Evolutionary conservation across 2,329 filamentous ascomycete genomes (phyloP).

Genomic region (Monosporascus sp.): DNA sequence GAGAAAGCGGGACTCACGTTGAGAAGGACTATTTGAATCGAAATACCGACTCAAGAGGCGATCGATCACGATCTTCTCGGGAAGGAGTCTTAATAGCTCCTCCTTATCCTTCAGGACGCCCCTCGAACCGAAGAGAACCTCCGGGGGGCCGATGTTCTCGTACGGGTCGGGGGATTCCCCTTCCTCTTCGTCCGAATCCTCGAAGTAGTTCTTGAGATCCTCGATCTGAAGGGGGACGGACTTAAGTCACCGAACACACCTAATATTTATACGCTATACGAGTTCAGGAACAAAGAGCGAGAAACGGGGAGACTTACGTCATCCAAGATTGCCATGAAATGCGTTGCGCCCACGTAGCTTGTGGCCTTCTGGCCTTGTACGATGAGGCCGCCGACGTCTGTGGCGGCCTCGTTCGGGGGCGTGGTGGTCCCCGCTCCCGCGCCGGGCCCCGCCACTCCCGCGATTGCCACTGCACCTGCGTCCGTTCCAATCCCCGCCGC

Average conservation of each 20-base stretch:
- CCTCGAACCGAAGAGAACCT: constrained; percentile 37
- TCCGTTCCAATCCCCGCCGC: neutral
- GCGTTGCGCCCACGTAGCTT: constrained; percentile 53
- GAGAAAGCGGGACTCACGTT: constrained; percentile 33
- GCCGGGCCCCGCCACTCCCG: neutral
- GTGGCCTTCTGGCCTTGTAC: constrained; percentile 36
- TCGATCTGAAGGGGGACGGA: constrained; percentile 40
- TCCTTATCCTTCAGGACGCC: constrained; percentile 34
- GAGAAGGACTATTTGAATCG: constrained; percentile 44
- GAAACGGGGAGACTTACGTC: constrained; percentile 39
- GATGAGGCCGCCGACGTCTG: constrained; percentile 32
- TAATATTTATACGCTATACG: no score
- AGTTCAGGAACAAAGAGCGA: no score
- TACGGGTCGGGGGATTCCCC: constrained; percentile 24
- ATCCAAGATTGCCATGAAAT: constrained; percentile 55
- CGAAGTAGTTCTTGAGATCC: constrained; percentile 53
- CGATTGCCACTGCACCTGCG: neutral
- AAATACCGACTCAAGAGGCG: constrained; percentile 49
- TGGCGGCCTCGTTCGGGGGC: constrained; percentile 14
- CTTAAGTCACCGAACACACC: neutral
- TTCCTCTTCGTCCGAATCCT: constrained; percentile 36
- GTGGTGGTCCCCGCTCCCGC: constrained; percentile 2
- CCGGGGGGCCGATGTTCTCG: constrained; percentile 30
- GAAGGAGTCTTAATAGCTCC: constrained; percentile 43
- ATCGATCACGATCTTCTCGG: constrained; percentile 41